Evolutionary conservation across 2,329 filamentous ascomycete species (phyloP).

Genomic region (Bipolaris sorokiniana): DNA sequence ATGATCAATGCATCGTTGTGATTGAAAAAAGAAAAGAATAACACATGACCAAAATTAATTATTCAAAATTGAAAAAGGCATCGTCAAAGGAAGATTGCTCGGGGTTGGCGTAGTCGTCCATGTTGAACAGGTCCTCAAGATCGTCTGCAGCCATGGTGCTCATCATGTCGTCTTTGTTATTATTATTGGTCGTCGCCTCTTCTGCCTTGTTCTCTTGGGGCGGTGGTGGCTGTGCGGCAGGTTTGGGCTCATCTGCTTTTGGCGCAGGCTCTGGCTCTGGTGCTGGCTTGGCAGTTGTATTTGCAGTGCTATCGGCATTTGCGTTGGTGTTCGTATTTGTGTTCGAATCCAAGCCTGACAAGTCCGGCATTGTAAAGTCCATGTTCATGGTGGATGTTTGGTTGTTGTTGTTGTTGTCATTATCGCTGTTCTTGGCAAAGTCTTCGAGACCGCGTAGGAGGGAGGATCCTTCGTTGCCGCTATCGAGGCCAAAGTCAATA

Average conservation of each 20-base stretch:
- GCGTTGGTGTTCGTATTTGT: constrained; percentile 14
- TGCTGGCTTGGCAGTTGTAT: constrained; percentile 11
- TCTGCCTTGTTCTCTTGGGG: constrained; percentile 12
- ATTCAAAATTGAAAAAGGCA: constrained; percentile 47
- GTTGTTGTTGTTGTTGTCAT: constrained; percentile 19
- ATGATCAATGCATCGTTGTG: background rate
- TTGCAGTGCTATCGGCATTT: background rate
- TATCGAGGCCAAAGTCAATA: constrained; percentile 43
- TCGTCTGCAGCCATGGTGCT: constrained; percentile 41
- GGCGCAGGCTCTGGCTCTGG: constrained; percentile 5
- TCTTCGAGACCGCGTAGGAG: constrained; percentile 47
- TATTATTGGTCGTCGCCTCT: constrained; percentile 3
- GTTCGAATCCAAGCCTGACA: constrained; percentile 31
- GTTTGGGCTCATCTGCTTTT: constrained; percentile 16
- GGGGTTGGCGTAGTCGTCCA: constrained; percentile 43
- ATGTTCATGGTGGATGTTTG: constrained; percentile 31
- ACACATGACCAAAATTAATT: background rate
- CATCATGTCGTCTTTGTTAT: constrained; percentile 29
- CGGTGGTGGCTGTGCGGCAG: constrained; percentile 15
- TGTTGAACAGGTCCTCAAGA: constrained; percentile 46
- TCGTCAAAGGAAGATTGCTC: constrained; percentile 48
- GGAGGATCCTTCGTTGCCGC: constrained; percentile 35
- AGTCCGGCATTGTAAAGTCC: constrained; percentile 42
- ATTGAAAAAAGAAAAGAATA: background rate
- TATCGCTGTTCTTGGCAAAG: constrained; percentile 39